Percentiles rank a stretch among this genome's conserved stretches.
These are phyloP conservation scores for Coffea humblotiana DNA, from an alignment of 305 asterid species.

Conservation along the genomic window DNA sequence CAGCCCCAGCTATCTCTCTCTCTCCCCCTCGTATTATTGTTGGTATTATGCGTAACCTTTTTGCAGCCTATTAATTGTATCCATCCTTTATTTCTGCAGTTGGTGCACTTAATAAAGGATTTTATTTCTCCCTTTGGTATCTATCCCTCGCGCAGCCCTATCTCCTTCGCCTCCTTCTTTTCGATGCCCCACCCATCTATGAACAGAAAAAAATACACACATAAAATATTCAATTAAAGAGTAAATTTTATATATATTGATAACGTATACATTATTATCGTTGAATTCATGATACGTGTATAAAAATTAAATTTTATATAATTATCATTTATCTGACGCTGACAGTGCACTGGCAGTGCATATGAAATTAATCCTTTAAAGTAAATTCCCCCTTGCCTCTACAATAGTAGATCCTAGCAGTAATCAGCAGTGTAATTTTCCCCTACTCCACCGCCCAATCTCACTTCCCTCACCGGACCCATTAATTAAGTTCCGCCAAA, in stretches of 20 bases:
- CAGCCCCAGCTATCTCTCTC: background rate
- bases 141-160: conserved; percentile 27
- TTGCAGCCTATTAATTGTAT: conserved; percentile 42
- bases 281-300: too few species aligned
- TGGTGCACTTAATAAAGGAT: conserved; percentile 24
- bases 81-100: conserved; percentile 34
- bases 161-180: conserved; percentile 32
- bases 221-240: background rate
- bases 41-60: conserved; percentile 30
- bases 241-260: too few species aligned
- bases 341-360: too few species aligned
- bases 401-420: too few species aligned
- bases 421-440: too few species aligned
- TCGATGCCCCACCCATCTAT: conserved; percentile 6
- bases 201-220: background rate
- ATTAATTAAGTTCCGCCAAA: too few species aligned
- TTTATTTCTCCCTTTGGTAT: background rate
- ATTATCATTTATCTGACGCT: too few species aligned
- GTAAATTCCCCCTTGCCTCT: too few species aligned
- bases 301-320: too few species aligned
- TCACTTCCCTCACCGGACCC: background rate
- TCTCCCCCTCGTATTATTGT: conserved; percentile 17
- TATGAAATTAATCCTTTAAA: too few species aligned
- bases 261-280: too few species aligned
- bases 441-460: background rate